A percentile compares a stretch with the other conserved stretches of the same genome.
Evolutionary conservation across 352 stramenopile species (phyloP).

Genomic region (Pythium rishiriense): DNA sequence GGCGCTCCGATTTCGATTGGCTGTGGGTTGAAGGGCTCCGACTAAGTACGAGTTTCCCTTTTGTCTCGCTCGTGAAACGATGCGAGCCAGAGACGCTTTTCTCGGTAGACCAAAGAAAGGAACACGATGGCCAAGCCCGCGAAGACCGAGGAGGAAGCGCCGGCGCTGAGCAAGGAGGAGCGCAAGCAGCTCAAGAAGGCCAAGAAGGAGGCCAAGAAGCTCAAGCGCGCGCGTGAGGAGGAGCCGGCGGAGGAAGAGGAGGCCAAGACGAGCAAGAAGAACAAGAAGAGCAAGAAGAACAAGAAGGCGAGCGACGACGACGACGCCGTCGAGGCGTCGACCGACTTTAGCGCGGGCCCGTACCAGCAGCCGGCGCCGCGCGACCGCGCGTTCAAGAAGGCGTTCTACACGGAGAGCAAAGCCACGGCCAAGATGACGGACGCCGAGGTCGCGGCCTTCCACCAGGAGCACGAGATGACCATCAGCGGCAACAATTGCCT

Average conservation of each 20-base stretch:
- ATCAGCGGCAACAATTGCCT: constrained; percentile 86
- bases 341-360: constrained; percentile 68
- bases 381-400: constrained; percentile 80
- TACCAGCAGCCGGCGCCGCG: constrained; percentile 68
- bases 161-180: constrained; percentile 33
- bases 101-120: constrained; percentile 1
- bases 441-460: constrained; percentile 83
- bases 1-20: constrained; percentile 32
- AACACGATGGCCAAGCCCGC: constrained; percentile 29
- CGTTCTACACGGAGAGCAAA: constrained; percentile 81
- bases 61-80: constrained; percentile 15
- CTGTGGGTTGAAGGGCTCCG: constrained; percentile 22
- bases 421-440: constrained; percentile 76
- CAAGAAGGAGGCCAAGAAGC: constrained; percentile 48
- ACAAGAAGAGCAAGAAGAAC: constrained; percentile 47
- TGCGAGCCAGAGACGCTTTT: constrained; percentile 32
- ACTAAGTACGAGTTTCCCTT: constrained; percentile 22
- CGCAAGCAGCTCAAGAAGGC: constrained; percentile 35
- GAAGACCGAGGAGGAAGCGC: constrained; percentile 29
- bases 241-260: constrained; percentile 5
- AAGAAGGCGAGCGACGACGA: constrained; percentile 17
- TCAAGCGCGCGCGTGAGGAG: constrained; percentile 31
- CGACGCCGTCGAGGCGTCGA: constrained; percentile 18
- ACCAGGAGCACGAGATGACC: constrained; percentile 83
- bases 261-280: constrained; percentile 28